Evolutionary conservation across 2,329 filamentous ascomycete species (phyloP).

Genomic region (Paramyrothecium sp.): DNA sequence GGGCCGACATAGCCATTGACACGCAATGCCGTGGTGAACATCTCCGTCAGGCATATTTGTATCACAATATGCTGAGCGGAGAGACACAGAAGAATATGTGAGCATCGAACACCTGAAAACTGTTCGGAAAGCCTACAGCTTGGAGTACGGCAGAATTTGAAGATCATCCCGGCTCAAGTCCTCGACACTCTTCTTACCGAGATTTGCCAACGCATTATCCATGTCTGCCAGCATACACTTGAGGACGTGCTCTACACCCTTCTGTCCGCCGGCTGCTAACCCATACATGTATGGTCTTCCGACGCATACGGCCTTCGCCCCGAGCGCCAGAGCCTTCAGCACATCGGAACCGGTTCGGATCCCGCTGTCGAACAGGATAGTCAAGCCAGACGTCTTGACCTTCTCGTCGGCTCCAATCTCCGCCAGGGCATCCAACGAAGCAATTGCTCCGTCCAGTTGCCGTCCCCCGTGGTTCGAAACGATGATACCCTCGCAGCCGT

Average conservation of each 20-base stretch:
- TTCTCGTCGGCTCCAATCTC: conserved; percentile 54
- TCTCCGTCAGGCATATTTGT: too few relatives aligned
- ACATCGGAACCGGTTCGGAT: conserved; percentile 38
- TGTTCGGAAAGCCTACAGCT: too few relatives aligned
- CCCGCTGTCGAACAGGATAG: conserved; percentile 50
- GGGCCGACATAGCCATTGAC: too few relatives aligned
- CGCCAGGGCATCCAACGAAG: conserved; percentile 53
- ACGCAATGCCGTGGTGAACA: too few relatives aligned
- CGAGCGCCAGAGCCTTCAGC: conserved; percentile 38
- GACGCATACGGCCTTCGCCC: conserved; percentile 39
- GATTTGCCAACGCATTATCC: conserved; percentile 55
- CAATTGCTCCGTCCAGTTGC: conserved; percentile 36
- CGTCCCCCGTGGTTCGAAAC: conserved; percentile 42
- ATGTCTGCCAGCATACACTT: conserved; percentile 37
- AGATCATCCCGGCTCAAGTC: conserved; percentile 15
- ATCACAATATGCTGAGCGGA: too few relatives aligned
- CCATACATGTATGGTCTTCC: conserved; percentile 39
- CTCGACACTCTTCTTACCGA: conserved; percentile 43
- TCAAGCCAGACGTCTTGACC: conserved; percentile 40
- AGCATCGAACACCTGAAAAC: too few relatives aligned
- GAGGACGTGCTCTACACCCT: conserved; percentile 55
- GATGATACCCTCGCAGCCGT: conserved; percentile 37
- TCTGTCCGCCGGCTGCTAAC: conserved; percentile 30
- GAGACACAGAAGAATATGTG: too few relatives aligned
- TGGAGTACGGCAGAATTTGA: conserved; percentile 7